Evolutionary conservation across 2,329 filamentous ascomycete species (phyloP).

Genomic region (Pseudopithomyces chartarum): DNA sequence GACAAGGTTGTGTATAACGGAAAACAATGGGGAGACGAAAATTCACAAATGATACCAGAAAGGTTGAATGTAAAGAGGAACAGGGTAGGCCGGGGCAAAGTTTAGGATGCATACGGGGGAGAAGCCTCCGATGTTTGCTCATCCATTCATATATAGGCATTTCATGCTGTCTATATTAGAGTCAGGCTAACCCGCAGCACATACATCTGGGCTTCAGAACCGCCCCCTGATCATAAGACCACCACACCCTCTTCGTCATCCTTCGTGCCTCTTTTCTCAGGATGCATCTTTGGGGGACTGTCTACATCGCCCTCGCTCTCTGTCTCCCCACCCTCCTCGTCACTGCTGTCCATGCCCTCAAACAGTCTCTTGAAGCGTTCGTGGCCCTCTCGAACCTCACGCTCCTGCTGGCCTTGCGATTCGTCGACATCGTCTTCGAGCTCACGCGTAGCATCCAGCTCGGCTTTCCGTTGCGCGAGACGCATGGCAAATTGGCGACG

Average conservation of each 20-base stretch:
- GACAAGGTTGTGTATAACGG: background rate
- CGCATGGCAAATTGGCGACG: slow-evolving; percentile 88
- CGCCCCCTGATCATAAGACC: background rate
- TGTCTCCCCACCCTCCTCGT: slow-evolving; percentile 28
- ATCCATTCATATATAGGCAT: background rate
- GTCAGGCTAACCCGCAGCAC: background rate
- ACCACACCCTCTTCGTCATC: slow-evolving; percentile 2
- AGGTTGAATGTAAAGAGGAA: too few species aligned
- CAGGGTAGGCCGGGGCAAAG: background rate
- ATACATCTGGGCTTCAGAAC: background rate
- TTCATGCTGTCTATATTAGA: background rate
- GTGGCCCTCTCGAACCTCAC: slow-evolving; percentile 39
- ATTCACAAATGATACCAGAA: too few species aligned
- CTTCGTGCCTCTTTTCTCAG: slow-evolving; percentile 13
- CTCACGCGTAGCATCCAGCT: slow-evolving; percentile 31
- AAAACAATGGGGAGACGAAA: background rate
- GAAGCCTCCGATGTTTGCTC: background rate
- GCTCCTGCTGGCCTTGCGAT: slow-evolving; percentile 23
- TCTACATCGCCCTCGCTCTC: slow-evolving; percentile 7
- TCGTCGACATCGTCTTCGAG: slow-evolving; percentile 24
- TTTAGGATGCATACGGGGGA: background rate
- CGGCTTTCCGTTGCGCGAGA: slow-evolving; percentile 61
- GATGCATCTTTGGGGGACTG: slow-evolving; percentile 4
- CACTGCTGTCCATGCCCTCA: slow-evolving; percentile 38
- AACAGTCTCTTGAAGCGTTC: slow-evolving; percentile 41